These are phyloP conservation scores for Ormosia semicastrata DNA, from an alignment of 306 rosid genomes.

Conservation along the genomic window DNA sequence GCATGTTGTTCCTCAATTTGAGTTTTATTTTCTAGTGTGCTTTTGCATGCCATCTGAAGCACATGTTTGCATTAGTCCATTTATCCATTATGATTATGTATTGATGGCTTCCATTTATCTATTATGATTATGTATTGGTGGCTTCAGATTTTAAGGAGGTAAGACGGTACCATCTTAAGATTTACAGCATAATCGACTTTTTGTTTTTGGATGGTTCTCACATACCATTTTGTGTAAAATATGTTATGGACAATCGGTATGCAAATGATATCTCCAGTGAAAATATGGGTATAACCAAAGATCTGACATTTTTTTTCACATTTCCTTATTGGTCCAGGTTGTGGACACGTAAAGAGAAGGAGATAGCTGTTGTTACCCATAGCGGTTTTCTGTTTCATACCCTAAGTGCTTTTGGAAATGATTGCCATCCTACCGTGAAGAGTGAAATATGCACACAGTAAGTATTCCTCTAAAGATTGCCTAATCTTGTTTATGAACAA, in stretches of 20 bases:
- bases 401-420: conserved; percentile 75
- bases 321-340: conserved; percentile 52
- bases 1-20: neutral
- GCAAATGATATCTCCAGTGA: neutral
- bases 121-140: neutral
- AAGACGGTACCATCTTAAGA: neutral
- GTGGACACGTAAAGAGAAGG: conserved; percentile 91
- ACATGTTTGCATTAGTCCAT: neutral
- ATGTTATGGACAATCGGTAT: neutral
- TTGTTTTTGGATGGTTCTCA: neutral
- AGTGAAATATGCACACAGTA: conserved; percentile 71
- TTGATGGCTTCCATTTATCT: neutral
- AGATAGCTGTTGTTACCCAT: conserved; percentile 84
- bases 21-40: neutral
- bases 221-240: neutral
- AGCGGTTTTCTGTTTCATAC: conserved; percentile 72
- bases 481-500: neutral
- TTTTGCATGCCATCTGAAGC: conserved; percentile 5
- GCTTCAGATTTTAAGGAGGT: conserved; percentile 4
- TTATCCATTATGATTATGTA: neutral
- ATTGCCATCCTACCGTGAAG: conserved; percentile 72
- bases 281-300: conserved; percentile 6
- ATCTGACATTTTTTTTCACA: conserved; percentile 1
- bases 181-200: neutral
- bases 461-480: conserved; percentile 30